These are phyloP conservation scores for Strigomonas galati DNA, from an alignment of 208 protist species.

Conservation along the genomic window DNA sequence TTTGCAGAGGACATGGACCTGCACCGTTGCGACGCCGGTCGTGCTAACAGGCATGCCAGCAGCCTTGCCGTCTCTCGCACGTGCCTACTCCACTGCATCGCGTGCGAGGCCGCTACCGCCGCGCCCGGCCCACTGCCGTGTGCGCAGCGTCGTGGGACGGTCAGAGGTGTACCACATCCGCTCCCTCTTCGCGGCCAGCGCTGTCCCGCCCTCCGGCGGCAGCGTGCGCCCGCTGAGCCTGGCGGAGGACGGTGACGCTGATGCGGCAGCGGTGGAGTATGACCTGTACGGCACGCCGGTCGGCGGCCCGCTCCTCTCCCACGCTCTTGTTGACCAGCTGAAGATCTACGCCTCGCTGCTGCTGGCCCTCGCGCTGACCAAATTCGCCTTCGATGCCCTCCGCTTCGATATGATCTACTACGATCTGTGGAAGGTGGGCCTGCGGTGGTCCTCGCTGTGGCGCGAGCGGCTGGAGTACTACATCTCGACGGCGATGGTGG, in stretches of 20 bases:
- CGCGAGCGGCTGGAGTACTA: conserved; percentile 32
- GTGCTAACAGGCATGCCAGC: too few species aligned
- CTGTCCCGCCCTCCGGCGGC: not conserved
- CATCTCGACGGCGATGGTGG: conserved; percentile 23
- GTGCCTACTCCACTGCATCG: too few species aligned
- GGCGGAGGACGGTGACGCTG: not conserved
- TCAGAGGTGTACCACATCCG: too few species aligned
- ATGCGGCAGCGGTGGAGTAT: not conserved
- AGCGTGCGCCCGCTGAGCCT: not conserved
- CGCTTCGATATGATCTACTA: conserved; percentile 44
- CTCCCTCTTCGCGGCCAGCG: not conserved
- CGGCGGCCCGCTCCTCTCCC: conserved; percentile 20
- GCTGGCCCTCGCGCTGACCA: conserved; percentile 24
- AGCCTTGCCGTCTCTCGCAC: too few species aligned
- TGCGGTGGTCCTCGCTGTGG: conserved; percentile 19
- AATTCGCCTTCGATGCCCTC: conserved; percentile 21
- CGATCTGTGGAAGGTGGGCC: conserved; percentile 31
- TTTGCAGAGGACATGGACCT: too few species aligned
- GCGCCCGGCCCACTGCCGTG: not conserved
- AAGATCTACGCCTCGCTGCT: conserved; percentile 22
- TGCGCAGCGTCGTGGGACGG: not conserved
- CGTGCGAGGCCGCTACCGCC: not conserved
- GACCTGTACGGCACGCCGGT: conserved; percentile 26
- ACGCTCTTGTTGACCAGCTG: conserved; percentile 30
- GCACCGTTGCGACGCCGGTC: too few species aligned